Base-by-base conservation (phyloP, 495 filamentous ascomycete genomes). In the Melanomma pulvis-pyrius region DNA sequence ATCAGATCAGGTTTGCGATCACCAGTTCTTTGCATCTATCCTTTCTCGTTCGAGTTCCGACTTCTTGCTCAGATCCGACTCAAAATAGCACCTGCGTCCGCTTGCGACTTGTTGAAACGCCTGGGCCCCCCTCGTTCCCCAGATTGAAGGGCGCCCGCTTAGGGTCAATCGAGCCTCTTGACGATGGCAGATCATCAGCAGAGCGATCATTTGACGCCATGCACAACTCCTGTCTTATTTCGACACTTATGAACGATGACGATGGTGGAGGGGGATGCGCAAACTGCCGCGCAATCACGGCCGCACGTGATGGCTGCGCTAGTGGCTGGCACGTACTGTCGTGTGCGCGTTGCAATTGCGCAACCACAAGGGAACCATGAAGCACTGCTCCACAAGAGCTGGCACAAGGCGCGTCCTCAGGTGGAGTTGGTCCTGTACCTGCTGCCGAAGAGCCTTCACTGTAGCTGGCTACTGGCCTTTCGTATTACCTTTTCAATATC, bases 41-140 rank as follows among this genome's bases (percentile, higher is more conserved):
- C 44, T 30, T 41, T 36, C 28, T 29, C 22, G 17, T 29, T 54
- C 49, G 19, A 21, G 1, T 64, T 51, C 1, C 22, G 19, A 21
- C 11, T 64, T 51, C 1, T 32, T 21, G 21, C 29, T 39, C 39
- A 60, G 25, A 28, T 32, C 22, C 19, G 28, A 49, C 65, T 67
- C 47, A 63, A 68, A 68, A 68, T 68, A 68, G 65, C 49, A 68
- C 47, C 67, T n/a, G 44, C 34, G 46, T 63, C 60, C 60, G 61
- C 61, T 69, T 69, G 63, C 32, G 65, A 36, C 30, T 24, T 7
- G 51, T 57, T 64, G 67, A 69, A 69, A 69, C 64, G 29, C 49
- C 21, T 49, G 29, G 48, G 46, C 21, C 39, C 19, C n/a, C 55
- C 56, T 48, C 49, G 46, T 59, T 60, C 60, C 61, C 55, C 55